phyloP scores from a whole-genome alignment of 768 basidiomycete genomes.

The Gautieria morchelliformis region DNA sequence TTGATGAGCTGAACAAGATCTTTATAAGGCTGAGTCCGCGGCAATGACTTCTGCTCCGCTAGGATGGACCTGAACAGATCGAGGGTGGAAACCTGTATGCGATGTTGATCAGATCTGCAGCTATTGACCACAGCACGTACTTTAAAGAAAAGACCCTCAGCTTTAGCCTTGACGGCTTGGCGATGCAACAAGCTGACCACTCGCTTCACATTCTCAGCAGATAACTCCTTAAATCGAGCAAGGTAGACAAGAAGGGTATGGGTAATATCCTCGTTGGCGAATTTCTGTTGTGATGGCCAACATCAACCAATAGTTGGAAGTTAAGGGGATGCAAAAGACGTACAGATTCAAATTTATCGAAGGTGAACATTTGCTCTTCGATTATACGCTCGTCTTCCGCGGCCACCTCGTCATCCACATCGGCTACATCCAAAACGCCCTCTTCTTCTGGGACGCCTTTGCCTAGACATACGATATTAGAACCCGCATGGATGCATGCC shows the following conservation, averaged over 20 bases:
- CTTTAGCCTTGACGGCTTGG: constrained; percentile 82
- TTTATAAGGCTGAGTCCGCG: constrained; percentile 67
- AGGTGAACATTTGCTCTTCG: constrained; percentile 82
- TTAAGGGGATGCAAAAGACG: constrained; percentile 16
- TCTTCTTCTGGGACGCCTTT: constrained; percentile 27
- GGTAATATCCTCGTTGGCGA: constrained; percentile 79
- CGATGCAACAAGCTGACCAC: constrained; percentile 85
- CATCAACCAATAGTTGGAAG: neutral
- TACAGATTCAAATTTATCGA: constrained; percentile 86
- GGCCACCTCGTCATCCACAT: constrained; percentile 45
- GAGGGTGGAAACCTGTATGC: constrained; percentile 72
- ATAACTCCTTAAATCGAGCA: constrained; percentile 75
- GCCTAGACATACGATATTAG: neutral
- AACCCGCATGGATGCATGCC: neutral
- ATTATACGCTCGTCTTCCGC: constrained; percentile 51
- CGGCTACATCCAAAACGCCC: constrained; percentile 60
- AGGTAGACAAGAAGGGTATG: constrained; percentile 79
- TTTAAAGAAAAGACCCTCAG: constrained; percentile 93
- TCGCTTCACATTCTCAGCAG: constrained; percentile 79
- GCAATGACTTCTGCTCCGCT: constrained; percentile 68
- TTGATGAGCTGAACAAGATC: constrained; percentile 80
- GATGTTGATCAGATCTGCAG: constrained; percentile 4
- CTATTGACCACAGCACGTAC: constrained; percentile 28
- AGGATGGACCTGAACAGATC: constrained; percentile 82
- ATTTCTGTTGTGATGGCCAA: constrained; percentile 47